Conservation (phyloP, 176 grass and related monocot species). For the Hordeum marinum region DNA sequence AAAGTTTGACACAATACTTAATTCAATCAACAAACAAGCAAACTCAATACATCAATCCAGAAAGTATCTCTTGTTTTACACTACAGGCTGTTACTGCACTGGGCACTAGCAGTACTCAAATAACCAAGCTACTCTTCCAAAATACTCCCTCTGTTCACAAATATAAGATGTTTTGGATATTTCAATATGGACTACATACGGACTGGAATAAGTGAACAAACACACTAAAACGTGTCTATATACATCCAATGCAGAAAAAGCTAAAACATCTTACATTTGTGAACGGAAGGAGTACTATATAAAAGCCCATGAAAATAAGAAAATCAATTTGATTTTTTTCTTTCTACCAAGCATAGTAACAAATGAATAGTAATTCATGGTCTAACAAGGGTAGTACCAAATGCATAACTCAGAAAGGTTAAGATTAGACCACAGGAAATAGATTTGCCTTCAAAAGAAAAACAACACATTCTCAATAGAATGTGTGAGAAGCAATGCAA, state of each 20-base stretch:
- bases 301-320: neutral
- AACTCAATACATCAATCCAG: neutral
- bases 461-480: neutral
- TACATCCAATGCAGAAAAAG: no score
- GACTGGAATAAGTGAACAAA: no score
- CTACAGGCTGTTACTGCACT: neutral
- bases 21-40: neutral
- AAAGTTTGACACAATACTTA: neutral
- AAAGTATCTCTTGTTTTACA: neutral
- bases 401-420: neutral
- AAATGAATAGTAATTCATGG: neutral
- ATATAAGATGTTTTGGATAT: no score
- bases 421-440: neutral
- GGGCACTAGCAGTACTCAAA: neutral
- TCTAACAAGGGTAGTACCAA: neutral
- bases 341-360: neutral
- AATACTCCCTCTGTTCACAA: neutral
- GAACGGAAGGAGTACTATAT: neutral
- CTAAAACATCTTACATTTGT: no score
- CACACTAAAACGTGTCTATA: no score
- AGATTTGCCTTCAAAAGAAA: neutral
- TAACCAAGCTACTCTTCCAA: neutral
- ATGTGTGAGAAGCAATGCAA: neutral
- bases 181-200: no score
- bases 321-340: neutral